Percentiles rank a stretch among this genome's conserved stretches.
Conservation (phyloP, 1,284 basidiomycete species). For the Gomphus bonarii region DNA sequence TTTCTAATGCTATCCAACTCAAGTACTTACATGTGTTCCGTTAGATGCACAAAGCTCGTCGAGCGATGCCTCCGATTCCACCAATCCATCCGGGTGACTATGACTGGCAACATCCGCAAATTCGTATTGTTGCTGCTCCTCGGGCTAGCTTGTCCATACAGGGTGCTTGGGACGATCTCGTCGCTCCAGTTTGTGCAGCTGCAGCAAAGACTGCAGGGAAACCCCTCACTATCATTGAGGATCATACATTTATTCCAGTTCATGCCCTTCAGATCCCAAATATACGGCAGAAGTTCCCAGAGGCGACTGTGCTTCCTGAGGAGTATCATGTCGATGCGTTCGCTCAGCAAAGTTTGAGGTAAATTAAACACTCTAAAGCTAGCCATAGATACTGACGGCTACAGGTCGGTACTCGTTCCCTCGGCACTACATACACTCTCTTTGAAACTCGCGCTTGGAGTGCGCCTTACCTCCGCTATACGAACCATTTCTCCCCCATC, state of each 20-base stretch:
- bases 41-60: slow-evolving; percentile 44
- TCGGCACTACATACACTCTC: slow-evolving; percentile 29
- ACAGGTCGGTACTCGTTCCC: slow-evolving; percentile 38
- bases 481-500: slow-evolving; percentile 46
- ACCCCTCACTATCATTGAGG: slow-evolving; percentile 23
- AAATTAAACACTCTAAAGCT: slow-evolving; percentile 1
- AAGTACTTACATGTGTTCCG: neutral
- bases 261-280: slow-evolving; percentile 41
- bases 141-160: slow-evolving; percentile 31
- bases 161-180: slow-evolving; percentile 32
- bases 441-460: slow-evolving; percentile 39
- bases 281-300: slow-evolving; percentile 35
- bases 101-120: slow-evolving; percentile 34
- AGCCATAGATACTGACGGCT: neutral
- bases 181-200: slow-evolving; percentile 27
- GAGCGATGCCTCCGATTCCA: slow-evolving; percentile 35
- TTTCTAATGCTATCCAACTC: neutral
- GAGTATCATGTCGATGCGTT: slow-evolving; percentile 30
- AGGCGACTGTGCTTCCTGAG: slow-evolving; percentile 30
- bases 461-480: slow-evolving; percentile 43
- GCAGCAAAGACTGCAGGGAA: slow-evolving; percentile 26
- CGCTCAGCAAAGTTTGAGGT: slow-evolving; percentile 44
- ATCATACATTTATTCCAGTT: slow-evolving; percentile 33
- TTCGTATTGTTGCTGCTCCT: slow-evolving; percentile 35
- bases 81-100: slow-evolving; percentile 32